Conservation (phyloP, 176 grass and related monocot species). For the Lolium multiflorum region DNA sequence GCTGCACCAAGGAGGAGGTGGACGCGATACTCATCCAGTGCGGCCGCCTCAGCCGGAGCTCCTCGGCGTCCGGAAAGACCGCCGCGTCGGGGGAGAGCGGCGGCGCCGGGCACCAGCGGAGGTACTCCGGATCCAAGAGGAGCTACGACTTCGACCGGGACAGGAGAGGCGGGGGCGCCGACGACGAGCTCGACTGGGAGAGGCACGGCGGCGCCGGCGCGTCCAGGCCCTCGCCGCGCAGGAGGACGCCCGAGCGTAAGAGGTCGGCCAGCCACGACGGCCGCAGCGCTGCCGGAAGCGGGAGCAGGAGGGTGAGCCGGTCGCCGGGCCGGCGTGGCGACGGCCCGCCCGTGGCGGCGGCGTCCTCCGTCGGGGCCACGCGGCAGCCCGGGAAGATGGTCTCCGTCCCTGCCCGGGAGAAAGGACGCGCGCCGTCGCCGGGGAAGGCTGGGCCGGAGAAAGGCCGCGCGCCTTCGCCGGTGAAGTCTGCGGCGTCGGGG, state of each 20-base stretch:
- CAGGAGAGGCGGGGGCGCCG: constrained; percentile 52
- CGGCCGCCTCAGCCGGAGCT: constrained; percentile 94
- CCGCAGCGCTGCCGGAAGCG: constrained; percentile 31
- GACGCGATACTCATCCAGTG: constrained; percentile 96
- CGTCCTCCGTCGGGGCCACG: constrained; percentile 13
- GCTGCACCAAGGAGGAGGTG: constrained; percentile 91
- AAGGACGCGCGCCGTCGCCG: constrained; percentile 49
- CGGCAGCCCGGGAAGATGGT: constrained; percentile 81
- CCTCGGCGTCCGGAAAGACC: constrained; percentile 71
- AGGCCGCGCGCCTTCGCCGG: constrained; percentile 46
- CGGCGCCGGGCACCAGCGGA: constrained; percentile 41
- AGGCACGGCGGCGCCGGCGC: constrained; percentile 40
- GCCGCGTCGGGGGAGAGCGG: constrained; percentile 43
- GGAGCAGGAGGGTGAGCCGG: constrained; percentile 70
- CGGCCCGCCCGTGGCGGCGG: not conserved
- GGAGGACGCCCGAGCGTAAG: constrained; percentile 77
- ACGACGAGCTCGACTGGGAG: constrained; percentile 55
- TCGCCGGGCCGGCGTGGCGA: constrained; percentile 67
- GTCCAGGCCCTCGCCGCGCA: constrained; percentile 73
- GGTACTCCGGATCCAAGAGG: constrained; percentile 81
- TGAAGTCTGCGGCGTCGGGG: constrained; percentile 25
- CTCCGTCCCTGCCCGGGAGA: constrained; percentile 73
- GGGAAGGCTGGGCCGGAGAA: constrained; percentile 58
- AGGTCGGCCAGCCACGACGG: constrained; percentile 76
- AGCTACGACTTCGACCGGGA: constrained; percentile 92